phyloP scores from a whole-genome alignment of 768 basidiomycete species.

The Suillus subalutaceus region DNA sequence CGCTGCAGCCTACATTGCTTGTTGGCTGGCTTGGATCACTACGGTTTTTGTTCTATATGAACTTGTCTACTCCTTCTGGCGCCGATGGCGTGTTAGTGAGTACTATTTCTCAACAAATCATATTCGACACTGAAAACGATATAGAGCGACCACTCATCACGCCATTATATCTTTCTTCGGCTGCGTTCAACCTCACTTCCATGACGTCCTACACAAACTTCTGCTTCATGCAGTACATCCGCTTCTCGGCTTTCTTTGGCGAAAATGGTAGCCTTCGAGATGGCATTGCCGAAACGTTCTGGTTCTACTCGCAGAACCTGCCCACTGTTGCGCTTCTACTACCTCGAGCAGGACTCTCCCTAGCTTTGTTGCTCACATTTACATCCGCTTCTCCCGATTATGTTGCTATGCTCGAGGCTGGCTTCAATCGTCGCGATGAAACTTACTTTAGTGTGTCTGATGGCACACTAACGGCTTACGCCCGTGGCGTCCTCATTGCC shows the following conservation, averaged over 20 bases:
- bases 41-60: constrained; percentile 79
- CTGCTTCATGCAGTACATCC: constrained; percentile 81
- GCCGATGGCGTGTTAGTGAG: constrained; percentile 82
- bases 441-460: constrained; percentile 71
- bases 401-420: constrained; percentile 49
- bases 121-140: constrained; percentile 14
- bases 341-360: constrained; percentile 76
- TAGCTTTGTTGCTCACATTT: constrained; percentile 74
- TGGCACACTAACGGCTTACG: constrained; percentile 74
- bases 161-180: constrained; percentile 81
- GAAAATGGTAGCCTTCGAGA: constrained; percentile 53
- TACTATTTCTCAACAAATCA: constrained; percentile 31
- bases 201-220: constrained; percentile 84
- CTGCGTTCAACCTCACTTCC: constrained; percentile 73
- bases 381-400: constrained; percentile 51
- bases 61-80: constrained; percentile 70
- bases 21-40: constrained; percentile 76
- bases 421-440: constrained; percentile 57
- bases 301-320: constrained; percentile 82
- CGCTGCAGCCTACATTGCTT: constrained; percentile 80
- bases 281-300: constrained; percentile 81
- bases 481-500: constrained; percentile 76
- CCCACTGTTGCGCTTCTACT: constrained; percentile 82
- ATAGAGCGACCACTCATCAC: constrained; percentile 82
- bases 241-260: constrained; percentile 65